phyloP scores from a whole-genome alignment of 2,329 filamentous ascomycete genomes.

The Golovinomyces cichoracearum region DNA sequence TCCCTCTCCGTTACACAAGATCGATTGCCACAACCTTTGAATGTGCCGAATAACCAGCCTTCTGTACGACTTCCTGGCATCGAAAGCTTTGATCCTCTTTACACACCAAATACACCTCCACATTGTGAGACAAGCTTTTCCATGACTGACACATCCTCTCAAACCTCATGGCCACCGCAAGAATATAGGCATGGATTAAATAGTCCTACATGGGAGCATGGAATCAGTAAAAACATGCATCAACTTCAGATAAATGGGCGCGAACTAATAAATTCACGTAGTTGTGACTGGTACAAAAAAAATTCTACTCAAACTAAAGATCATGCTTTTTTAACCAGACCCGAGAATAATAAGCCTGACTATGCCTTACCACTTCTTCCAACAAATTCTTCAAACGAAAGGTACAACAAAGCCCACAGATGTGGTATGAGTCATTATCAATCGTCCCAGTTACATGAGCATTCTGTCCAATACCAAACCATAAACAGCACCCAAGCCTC shows the following conservation, averaged over 20 bases:
- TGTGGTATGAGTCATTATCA: too few relatives aligned
- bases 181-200: constrained; percentile 12
- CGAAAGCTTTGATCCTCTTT: constrained; percentile 65
- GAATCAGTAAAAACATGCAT: constrained; percentile 29
- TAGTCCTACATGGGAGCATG: constrained; percentile 31
- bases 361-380: too few relatives aligned
- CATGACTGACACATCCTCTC: constrained; percentile 5
- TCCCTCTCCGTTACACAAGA: constrained; percentile 1
- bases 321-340: too few relatives aligned
- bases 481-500: too few relatives aligned
- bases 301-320: too few relatives aligned
- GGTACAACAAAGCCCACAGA: too few relatives aligned
- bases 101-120: constrained; percentile 33
- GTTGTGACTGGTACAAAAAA: too few relatives aligned
- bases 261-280: too few relatives aligned
- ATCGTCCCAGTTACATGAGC: too few relatives aligned
- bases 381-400: too few relatives aligned
- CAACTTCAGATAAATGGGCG: constrained; percentile 30
- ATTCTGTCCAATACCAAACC: too few relatives aligned
- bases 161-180: constrained; percentile 2
- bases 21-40: constrained; percentile 8
- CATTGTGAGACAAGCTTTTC: constrained; percentile 30
- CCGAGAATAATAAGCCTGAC: too few relatives aligned
- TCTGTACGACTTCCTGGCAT: constrained; percentile 63
- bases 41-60: constrained; percentile 17